Percentiles rank a stretch among this genome's conserved stretches.
Evolutionary conservation across 2,329 filamentous ascomycete species (phyloP).

Genomic region (Verticillium nonalfalfae): DNA sequence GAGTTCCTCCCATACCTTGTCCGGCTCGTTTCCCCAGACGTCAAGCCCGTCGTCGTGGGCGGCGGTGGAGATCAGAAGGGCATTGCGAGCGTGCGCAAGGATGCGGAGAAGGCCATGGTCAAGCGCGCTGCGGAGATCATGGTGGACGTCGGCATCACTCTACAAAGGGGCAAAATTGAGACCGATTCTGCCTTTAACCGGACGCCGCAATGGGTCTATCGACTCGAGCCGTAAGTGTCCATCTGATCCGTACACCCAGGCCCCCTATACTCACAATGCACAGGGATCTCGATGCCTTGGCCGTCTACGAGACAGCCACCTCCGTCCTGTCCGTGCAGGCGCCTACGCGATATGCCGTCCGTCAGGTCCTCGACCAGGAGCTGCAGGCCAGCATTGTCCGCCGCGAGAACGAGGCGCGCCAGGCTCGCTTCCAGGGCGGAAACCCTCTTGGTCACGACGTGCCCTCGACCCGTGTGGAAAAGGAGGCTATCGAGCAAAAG

Average conservation of each 20-base stretch:
- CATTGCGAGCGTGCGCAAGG: conserved; percentile 81
- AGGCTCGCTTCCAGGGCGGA: conserved; percentile 55
- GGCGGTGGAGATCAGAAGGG: conserved; percentile 57
- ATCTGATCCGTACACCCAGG: background rate
- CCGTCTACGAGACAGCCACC: conserved; percentile 64
- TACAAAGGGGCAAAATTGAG: conserved; percentile 78
- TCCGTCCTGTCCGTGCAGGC: conserved; percentile 52
- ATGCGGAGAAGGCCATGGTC: conserved; percentile 77
- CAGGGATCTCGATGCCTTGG: conserved; percentile 69
- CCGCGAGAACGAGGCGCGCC: conserved; percentile 59
- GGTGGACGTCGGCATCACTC: conserved; percentile 71
- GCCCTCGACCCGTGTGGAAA: conserved; percentile 24
- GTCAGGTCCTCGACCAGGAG: conserved; percentile 90
- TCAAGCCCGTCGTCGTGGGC: conserved; percentile 85
- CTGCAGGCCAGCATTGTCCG: conserved; percentile 66
- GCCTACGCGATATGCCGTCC: conserved; percentile 83
- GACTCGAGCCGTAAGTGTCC: conserved; percentile 81
- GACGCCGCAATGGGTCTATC: conserved; percentile 73
- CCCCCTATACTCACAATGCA: conserved; percentile 1
- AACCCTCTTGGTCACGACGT: conserved; percentile 13
- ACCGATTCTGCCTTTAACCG: conserved; percentile 52
- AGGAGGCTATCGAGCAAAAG: conserved; percentile 23
- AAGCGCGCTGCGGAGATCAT: conserved; percentile 74
- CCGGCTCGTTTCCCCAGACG: conserved; percentile 77
- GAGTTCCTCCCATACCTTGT: conserved; percentile 83